These are phyloP conservation scores for Spiraea crenata DNA, from an alignment of 331 rosid species.

Conservation along the genomic window DNA sequence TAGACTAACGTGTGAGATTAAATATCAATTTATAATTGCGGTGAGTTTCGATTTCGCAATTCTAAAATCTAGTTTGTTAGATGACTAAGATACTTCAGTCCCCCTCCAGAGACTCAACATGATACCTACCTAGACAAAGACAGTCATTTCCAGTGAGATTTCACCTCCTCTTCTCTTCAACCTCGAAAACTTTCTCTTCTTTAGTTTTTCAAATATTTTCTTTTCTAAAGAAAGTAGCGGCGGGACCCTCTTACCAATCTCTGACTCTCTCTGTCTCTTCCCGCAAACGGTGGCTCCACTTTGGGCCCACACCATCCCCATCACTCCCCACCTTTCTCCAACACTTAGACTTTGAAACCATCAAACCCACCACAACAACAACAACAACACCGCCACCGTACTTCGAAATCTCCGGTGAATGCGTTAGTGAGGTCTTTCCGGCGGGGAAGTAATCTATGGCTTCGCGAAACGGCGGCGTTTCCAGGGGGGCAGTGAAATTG, in stretches of 20 bases:
- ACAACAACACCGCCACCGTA: background rate
- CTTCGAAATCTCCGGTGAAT: background rate
- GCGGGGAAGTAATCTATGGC: constrained; percentile 30
- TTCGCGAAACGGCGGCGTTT: constrained; percentile 42
- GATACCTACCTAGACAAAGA: background rate
- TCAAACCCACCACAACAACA: background rate
- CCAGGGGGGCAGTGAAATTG: constrained; percentile 35
- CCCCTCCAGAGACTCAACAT: background rate
- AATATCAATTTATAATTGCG: too few relatives aligned
- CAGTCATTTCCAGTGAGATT: constrained; percentile 3
- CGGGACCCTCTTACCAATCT: constrained; percentile 32
- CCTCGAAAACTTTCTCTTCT: background rate
- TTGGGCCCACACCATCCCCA: constrained; percentile 11
- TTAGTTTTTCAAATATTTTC: background rate
- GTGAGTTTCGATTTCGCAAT: too few relatives aligned
- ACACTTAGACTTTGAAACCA: constrained; percentile 11
- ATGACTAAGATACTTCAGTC: too few relatives aligned
- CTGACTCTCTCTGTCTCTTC: constrained; percentile 18
- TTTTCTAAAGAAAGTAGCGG: background rate
- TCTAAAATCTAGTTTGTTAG: too few relatives aligned
- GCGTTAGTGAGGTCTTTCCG: background rate
- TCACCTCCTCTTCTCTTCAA: background rate
- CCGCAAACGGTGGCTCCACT: background rate
- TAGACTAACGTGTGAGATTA: too few relatives aligned
- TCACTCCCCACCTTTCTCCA: background rate